Percentiles rank a stretch among this genome's conserved stretches.
Evolutionary conservation across 2,329 filamentous ascomycete species (phyloP).

Genomic region (Fusarium veterinarium): DNA sequence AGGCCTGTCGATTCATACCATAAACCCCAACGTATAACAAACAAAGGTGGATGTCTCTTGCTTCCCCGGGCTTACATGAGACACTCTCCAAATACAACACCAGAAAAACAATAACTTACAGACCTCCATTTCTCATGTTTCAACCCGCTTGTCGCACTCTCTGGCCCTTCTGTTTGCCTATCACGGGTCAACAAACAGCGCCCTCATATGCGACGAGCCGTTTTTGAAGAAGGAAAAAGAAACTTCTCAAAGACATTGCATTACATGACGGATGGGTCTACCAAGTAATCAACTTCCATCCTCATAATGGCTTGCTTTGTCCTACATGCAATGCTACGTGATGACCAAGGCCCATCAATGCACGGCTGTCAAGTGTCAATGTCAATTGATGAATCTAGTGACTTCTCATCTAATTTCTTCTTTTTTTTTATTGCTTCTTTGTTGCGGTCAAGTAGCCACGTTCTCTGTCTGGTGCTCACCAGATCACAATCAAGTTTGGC

Average conservation of each 20-base stretch:
- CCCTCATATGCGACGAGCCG: conserved; percentile 29
- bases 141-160: conserved; percentile 25
- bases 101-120: neutral
- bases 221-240: conserved; percentile 19
- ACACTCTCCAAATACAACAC: conserved; percentile 24
- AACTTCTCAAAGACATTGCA: conserved; percentile 8
- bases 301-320: conserved; percentile 34
- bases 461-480: conserved; percentile 23
- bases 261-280: neutral
- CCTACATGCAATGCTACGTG: conserved; percentile 30
- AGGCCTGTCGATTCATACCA: conserved; percentile 2
- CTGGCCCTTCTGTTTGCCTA: conserved; percentile 31
- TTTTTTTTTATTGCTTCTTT: neutral
- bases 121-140: neutral
- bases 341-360: conserved; percentile 21
- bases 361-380: conserved; percentile 33
- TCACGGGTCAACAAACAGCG: conserved; percentile 12
- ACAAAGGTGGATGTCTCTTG: neutral
- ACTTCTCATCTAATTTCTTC: neutral
- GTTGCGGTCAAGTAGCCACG: conserved; percentile 2
- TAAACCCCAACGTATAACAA: neutral
- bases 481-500: conserved; percentile 34
- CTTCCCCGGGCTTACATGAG: conserved; percentile 31
- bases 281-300: neutral
- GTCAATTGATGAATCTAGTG: conserved; percentile 7